Evolutionary conservation across 768 basidiomycete species (phyloP), one percentile per base, ranked within the genome.

Genomic region (Tylopilus balloui): DNA sequence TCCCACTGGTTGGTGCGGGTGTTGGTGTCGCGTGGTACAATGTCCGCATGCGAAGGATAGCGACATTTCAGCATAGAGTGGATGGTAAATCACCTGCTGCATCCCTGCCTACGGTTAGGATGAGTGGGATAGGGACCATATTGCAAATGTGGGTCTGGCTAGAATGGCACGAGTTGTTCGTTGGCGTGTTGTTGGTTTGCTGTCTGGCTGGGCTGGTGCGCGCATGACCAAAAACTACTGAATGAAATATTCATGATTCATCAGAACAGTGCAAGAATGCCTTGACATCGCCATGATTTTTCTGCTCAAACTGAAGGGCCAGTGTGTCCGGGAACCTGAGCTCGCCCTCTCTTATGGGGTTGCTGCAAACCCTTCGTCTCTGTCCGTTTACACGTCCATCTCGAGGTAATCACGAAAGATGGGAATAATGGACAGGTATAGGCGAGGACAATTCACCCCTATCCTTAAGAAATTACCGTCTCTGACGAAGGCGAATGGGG

Each of bases 351-450:
- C 71, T 95, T 29, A 84, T 88, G 76, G 81, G 80, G 12, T 73
- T 97, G 1, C 69, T 98, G 20, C 72, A 70, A 27, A 84, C 75
- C 21, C 73, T 96, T 27, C 75, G 79, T 96, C 65, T 69, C 90
- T 4, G 94, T 92, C 0, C 95, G 97, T 68, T 60, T 97, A 42
- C 95, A 97, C 61, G 82, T 84, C 41, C 83, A 86, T 43, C 97
- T 87, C 59, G 85, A 92, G 51, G 94, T 92, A 3, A 66, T 70
- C 0, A 78, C 86, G 8, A 56, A 64, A 3, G 83, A 88, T 34
- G 62, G 56, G n/a, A 31, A 4, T 36, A 28, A 40, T n/a, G 42
- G 53, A 25, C 53, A 40, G 14, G 34, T 43, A 15, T 6, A 0
- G 27, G 9, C 3, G 20, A 40, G 36, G 24, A 27, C 10, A 21